Percentiles rank a stretch among this genome's conserved stretches.
Conservation (phyloP, 2,329 filamentous ascomycete genomes). For the Microthyrium microscopicum region DNA sequence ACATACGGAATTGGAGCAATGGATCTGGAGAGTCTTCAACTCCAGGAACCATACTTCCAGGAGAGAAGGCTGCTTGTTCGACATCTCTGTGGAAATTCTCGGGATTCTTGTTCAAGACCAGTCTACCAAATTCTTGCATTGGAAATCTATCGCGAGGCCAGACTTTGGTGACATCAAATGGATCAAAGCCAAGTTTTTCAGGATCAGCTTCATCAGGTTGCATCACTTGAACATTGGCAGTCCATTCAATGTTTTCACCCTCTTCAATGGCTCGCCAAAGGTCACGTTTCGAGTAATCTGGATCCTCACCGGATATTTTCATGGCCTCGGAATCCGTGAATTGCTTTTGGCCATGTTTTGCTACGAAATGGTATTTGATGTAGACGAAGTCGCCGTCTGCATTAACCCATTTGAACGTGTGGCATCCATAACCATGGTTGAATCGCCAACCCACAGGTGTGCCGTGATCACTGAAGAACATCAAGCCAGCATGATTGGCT, state of each 20-base stretch:
- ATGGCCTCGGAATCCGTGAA: conserved; percentile 30
- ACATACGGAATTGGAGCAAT: conserved; percentile 32
- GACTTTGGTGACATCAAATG: conserved; percentile 37
- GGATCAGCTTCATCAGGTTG: conserved; percentile 29
- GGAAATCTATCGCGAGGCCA: conserved; percentile 34
- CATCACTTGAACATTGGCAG: conserved; percentile 30
- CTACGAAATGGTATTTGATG: conserved; percentile 34
- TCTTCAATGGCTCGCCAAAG: conserved; percentile 28
- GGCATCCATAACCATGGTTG: conserved; percentile 18
- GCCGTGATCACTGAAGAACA: conserved; percentile 35
- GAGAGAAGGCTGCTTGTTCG: conserved; percentile 35
- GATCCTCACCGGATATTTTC: conserved; percentile 30
- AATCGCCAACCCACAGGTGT: conserved; percentile 30
- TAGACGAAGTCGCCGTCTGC: conserved; percentile 32
- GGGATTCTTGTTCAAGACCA: conserved; percentile 37
- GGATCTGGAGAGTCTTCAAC: conserved; percentile 33
- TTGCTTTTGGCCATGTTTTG: conserved; percentile 30
- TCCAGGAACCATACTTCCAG: conserved; percentile 34
- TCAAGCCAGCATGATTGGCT: conserved; percentile 31
- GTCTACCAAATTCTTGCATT: conserved; percentile 31
- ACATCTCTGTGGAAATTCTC: conserved; percentile 36
- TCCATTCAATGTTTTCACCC: conserved; percentile 27
- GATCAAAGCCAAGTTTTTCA: conserved; percentile 33
- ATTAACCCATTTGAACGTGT: conserved; percentile 33
- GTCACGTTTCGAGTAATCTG: conserved; percentile 33